Conservation (phyloP, 805 yeast species). For the Kluyveromyces lactis region DNA sequence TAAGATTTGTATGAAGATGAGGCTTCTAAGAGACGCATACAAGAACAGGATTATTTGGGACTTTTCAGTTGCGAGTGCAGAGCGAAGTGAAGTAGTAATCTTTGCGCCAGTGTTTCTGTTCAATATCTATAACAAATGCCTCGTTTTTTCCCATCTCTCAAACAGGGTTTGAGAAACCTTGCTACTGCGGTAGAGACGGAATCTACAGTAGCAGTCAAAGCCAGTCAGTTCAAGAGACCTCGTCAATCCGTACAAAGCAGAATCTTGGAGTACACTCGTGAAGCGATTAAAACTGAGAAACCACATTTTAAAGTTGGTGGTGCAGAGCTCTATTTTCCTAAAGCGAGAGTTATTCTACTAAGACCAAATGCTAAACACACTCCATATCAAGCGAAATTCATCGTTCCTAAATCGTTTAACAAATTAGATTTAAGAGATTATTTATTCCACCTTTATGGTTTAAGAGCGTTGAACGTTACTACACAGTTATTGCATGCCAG, state of each 20-base stretch:
- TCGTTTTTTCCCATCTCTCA: slow-evolving; percentile 12
- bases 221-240: slow-evolving; percentile 1
- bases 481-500: slow-evolving; percentile 74
- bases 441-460: slow-evolving; percentile 79
- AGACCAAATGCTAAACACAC: slow-evolving; percentile 95
- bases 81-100: too few species aligned
- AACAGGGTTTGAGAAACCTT: slow-evolving; percentile 16
- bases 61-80: too few species aligned
- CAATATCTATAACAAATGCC: too few species aligned
- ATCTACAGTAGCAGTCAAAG: not conserved
- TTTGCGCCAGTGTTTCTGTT: too few species aligned
- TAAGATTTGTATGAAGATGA: too few species aligned
- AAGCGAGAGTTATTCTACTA: slow-evolving; percentile 68
- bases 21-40: too few species aligned
- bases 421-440: slow-evolving; percentile 93
- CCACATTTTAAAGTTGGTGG: slow-evolving; percentile 84
- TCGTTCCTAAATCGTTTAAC: slow-evolving; percentile 90
- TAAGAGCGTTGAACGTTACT: slow-evolving; percentile 82
- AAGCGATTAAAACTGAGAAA: slow-evolving; percentile 49
- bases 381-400: slow-evolving; percentile 93
- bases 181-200: slow-evolving; percentile 22
- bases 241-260: slow-evolving; percentile 13
- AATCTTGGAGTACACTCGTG: slow-evolving; percentile 32
- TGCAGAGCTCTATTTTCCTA: slow-evolving; percentile 71
- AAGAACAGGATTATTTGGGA: too few species aligned